Conservation (phyloP, 108 stramenopile species). For the Pseudonitzschia delicatissima region DNA sequence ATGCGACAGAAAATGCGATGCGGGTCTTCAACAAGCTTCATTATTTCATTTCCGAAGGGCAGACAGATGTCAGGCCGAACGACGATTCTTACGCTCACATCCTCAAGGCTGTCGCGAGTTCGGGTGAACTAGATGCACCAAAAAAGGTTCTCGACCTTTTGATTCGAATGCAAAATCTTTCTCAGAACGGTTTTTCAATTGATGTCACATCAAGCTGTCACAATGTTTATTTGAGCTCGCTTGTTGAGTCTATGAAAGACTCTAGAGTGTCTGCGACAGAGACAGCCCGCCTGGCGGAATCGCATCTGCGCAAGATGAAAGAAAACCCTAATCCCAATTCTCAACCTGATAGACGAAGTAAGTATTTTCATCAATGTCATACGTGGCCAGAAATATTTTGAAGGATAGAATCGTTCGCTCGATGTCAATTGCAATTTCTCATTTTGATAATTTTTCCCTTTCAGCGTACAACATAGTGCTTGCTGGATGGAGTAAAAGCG, state of each 20-base stretch:
- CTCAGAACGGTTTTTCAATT: constrained; percentile 16
- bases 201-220: constrained; percentile 22
- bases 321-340: constrained; percentile 1
- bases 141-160: constrained; percentile 11
- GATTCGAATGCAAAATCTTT: constrained; percentile 25
- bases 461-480: constrained; percentile 21
- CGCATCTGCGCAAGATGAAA: constrained; percentile 17
- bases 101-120: constrained; percentile 13
- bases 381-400: not conserved
- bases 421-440: not conserved
- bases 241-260: constrained; percentile 5
- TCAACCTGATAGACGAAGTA: constrained; percentile 16
- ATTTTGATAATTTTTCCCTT: not conserved
- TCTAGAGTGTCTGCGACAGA: not conserved
- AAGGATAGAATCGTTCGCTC: not conserved
- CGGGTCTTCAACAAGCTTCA: constrained; percentile 19
- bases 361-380: not conserved
- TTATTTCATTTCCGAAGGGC: constrained; percentile 1
- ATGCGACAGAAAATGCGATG: constrained; percentile 15
- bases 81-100: constrained; percentile 12
- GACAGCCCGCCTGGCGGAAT: constrained; percentile 17
- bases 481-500: constrained; percentile 24
- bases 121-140: constrained; percentile 10
- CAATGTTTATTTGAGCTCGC: constrained; percentile 20
- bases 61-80: constrained; percentile 18